Evolutionary conservation across 139 green algal genomes (phyloP).

Genomic region (Zygnema cylindricum): DNA sequence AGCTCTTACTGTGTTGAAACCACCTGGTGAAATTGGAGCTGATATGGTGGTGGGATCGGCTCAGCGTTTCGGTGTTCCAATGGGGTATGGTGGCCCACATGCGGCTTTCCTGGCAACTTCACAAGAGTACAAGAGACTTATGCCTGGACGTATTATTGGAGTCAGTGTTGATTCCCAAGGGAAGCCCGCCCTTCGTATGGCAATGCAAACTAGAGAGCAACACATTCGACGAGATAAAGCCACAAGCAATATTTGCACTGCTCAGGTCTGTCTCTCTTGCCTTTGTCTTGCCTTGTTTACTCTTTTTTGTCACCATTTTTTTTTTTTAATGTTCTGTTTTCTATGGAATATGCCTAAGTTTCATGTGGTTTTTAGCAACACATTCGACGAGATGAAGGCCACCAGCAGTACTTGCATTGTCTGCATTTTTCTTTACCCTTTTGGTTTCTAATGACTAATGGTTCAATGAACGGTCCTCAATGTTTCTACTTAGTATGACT

Average conservation of each 20-base stretch:
- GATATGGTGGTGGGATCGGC: constrained; percentile 97
- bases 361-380: not conserved
- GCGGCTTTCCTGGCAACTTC: constrained; percentile 95
- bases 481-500: too few relatives aligned
- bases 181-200: constrained; percentile 94
- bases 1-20: constrained; percentile 88
- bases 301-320: not conserved
- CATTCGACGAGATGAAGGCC: too few relatives aligned
- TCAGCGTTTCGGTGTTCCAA: constrained; percentile 95
- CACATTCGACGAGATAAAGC: constrained; percentile 99
- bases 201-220: constrained; percentile 99
- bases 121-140: constrained; percentile 82
- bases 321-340: not conserved
- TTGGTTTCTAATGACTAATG: too few relatives aligned
- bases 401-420: too few relatives aligned
- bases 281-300: not conserved
- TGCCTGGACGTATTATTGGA: constrained; percentile 97
- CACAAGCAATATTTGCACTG: constrained; percentile 99
- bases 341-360: not conserved
- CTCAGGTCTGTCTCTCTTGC: constrained; percentile 65
- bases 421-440: too few relatives aligned
- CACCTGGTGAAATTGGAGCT: constrained; percentile 95
- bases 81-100: constrained; percentile 98
- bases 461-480: too few relatives aligned
- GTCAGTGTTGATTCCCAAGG: constrained; percentile 86